Evolutionary conservation across 2,329 filamentous ascomycete genomes (phyloP), one percentile per base, ranked within the genome.

Genomic region (Fusarium sacchari): DNA sequence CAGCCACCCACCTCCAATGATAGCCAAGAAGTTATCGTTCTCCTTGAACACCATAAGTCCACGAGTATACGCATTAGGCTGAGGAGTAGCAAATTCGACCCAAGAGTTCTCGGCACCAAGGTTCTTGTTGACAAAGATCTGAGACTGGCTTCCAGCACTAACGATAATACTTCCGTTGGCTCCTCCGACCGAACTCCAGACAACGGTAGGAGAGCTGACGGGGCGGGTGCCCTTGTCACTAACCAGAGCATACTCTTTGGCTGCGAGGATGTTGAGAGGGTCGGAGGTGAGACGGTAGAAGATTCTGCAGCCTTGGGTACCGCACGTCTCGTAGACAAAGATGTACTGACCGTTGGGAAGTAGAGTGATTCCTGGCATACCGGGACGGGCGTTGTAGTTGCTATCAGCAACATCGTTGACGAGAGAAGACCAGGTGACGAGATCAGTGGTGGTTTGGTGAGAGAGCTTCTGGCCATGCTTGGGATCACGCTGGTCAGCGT

Each of bases 401-500:
- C 63, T 73, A 75, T 92, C 91, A 13, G 87, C 82, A 28, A 92
- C 90, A 71, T 94, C 91, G 6, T 78, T 69, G 53, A 92, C 86
- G 8, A 87, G 81, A 0, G 85, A 77, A 18, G 86, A 86, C 91
- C 91, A 94, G 28, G 79, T 88, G 53, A 83, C 80, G 20, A 93
- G 84, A 74, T 94, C 90, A 1, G 82, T 84, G 2, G 88, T 86
- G 18, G 85, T 84, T 79, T 93, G 90, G 78, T 94, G 91, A 6
- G 89, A 86, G 46, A 94, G 85, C 77, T 93, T 92, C 81, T 94
- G 92, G 34, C 91, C 92, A 72, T 93, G 85, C 32, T 67, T 73
- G 24, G 67, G 88, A 71, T 91, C 90, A 44, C 92, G 87, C 79
- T 94, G 92, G 80, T 94, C 92, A 1, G 91, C 91, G 82, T 93